phyloP scores from a whole-genome alignment of 305 asterid species.

The Solanum aculeatissimum region DNA sequence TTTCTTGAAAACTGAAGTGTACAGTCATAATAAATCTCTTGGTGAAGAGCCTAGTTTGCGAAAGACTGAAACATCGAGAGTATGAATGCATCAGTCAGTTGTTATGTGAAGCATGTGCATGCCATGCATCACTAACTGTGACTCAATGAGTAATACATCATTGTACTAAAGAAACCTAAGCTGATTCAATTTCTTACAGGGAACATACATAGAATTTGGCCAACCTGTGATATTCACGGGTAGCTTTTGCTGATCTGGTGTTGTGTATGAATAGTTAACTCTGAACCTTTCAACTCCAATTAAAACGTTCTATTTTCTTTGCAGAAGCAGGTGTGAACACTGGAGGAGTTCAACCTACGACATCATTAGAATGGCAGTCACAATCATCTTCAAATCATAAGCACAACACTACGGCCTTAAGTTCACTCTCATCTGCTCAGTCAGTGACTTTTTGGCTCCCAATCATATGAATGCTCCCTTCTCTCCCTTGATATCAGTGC shows the following conservation, averaged over 20 bases:
- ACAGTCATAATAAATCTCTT: neutral
- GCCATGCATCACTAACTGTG: too few relatives aligned
- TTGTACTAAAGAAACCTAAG: neutral
- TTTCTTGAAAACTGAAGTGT: neutral
- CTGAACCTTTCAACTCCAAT: neutral
- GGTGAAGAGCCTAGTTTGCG: neutral
- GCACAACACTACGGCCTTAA: constrained; percentile 32
- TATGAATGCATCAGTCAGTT: neutral
- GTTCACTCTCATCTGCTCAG: constrained; percentile 73
- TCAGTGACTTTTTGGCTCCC: constrained; percentile 33
- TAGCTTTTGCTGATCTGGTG: neutral
- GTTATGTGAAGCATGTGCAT: neutral
- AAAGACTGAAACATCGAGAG: neutral
- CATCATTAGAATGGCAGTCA: constrained; percentile 53
- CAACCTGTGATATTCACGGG: neutral
- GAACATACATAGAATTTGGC: neutral
- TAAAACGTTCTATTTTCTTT: neutral
- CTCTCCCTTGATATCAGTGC: neutral
- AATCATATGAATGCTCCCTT: neutral
- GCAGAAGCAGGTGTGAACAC: constrained; percentile 53
- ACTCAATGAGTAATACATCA: too few relatives aligned
- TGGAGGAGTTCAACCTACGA: constrained; percentile 55
- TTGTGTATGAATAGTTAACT: neutral
- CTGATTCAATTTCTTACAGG: neutral
- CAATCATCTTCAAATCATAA: constrained; percentile 53